A percentile compares a stretch with the other conserved stretches of the same genome.
Evolutionary conservation across 192 early-diverging fungal genomes (phyloP).

Genomic region (Pecoramyces ruminantium): DNA sequence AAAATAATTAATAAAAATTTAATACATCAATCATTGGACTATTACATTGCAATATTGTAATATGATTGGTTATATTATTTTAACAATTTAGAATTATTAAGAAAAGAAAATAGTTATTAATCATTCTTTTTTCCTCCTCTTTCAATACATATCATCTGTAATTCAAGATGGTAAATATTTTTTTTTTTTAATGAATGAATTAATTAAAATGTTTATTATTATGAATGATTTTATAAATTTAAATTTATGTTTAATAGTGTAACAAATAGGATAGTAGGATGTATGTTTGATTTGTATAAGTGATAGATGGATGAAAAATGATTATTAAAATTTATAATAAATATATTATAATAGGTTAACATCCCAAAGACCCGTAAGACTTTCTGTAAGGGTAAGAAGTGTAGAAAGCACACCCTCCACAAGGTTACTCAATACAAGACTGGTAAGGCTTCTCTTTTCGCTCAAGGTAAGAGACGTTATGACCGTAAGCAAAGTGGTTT

Average conservation of each 20-base stretch:
- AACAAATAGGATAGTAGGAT: too few relatives aligned
- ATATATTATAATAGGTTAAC: conserved; percentile 60
- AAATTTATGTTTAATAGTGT: too few relatives aligned
- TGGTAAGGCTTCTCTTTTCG: conserved; percentile 96
- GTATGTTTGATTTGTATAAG: too few relatives aligned
- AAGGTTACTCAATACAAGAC: conserved; percentile 99
- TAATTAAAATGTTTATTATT: not conserved
- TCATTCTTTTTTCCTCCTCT: not conserved
- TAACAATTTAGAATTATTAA: not conserved
- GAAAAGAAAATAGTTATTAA: not conserved
- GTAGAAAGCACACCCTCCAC: conserved; percentile 98
- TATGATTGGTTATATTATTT: not conserved
- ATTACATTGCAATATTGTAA: not conserved
- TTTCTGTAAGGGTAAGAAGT: conserved; percentile 94
- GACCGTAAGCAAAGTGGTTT: conserved; percentile 98
- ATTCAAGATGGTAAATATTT: not conserved
- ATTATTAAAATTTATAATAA: too few relatives aligned
- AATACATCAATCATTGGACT: not conserved
- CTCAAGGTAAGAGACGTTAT: conserved; percentile 97
- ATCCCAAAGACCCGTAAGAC: conserved; percentile 99
- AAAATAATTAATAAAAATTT: not conserved
- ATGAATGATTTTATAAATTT: too few relatives aligned
- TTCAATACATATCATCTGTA: not conserved
- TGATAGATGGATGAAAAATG: too few relatives aligned
- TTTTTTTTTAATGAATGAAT: not conserved